Conservation (phyloP, 2,329 filamentous ascomycete species). For the Talaromyces marneffei region DNA sequence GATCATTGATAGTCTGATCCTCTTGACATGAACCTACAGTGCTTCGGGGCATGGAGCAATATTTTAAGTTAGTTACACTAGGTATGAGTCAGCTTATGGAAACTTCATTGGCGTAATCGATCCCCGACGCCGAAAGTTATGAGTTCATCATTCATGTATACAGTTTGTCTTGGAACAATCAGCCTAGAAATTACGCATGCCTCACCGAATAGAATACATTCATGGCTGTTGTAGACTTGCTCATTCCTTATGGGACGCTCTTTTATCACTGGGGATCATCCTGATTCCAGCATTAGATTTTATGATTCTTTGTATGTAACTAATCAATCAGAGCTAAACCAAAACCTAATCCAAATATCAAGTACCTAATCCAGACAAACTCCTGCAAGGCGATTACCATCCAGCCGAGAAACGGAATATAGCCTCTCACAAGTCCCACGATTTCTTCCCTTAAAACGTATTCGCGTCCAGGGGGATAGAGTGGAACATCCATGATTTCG, state of each 20-base stretch:
- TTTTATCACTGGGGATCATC: too few relatives aligned
- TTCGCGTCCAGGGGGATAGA: slow-evolving; percentile 18
- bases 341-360: neutral
- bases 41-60: neutral
- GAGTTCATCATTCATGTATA: too few relatives aligned
- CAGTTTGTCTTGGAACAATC: too few relatives aligned
- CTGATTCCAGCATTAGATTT: too few relatives aligned
- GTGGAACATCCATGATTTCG: slow-evolving; percentile 16
- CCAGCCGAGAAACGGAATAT: slow-evolving; percentile 18
- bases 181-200: too few relatives aligned
- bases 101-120: too few relatives aligned
- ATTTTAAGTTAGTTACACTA: too few relatives aligned
- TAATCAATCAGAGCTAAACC: neutral
- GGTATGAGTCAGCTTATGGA: too few relatives aligned
- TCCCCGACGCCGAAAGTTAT: neutral
- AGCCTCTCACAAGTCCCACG: slow-evolving; percentile 20
- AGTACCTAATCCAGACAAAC: neutral
- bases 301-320: too few relatives aligned
- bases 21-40: neutral
- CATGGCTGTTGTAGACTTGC: too few relatives aligned
- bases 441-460: slow-evolving; percentile 19
- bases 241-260: too few relatives aligned
- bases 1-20: neutral
- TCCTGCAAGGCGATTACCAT: neutral
- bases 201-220: too few relatives aligned